Base-by-base conservation (phyloP, 2,329 filamentous ascomycete species). In the Pseudogymnoascus sp. region DNA sequence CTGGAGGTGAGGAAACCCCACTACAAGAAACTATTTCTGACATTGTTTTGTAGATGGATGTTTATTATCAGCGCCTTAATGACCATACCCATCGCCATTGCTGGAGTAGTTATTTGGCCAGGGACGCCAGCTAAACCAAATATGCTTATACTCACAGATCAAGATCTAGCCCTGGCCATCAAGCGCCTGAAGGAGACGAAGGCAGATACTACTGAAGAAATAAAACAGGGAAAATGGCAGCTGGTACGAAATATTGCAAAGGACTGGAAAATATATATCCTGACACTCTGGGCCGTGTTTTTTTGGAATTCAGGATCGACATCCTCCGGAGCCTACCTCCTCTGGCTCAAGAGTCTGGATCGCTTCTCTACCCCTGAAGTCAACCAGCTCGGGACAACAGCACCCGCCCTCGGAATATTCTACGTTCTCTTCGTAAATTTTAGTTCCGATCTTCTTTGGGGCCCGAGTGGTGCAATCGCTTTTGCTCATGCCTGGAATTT, bases 281-380 rank as follows among this genome's bases (percentile, higher is more conserved):
- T 86, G 8, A 72, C 84, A 0, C 64, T 80, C 1, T 74, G 82
- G 31, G 79, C 83, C 56, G 75, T 83, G 4, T 75, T 86, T 23
- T 86, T 86, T 72, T 86, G 81, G 80, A 84, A 85, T 64, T 76
- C 77, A 4, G 72, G 77, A n/a, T 79, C 82, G 56, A 78, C 77
- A 1, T 76, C 71, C 5, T 74, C 77, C 0, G 83, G 81, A 1
- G 79, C 77, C 0, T 86, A 81, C 64, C 69, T 85, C 2, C 75
- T 87, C 0, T 86, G 83, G 83, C 73, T 86, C 56, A 85, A 85
- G 71, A 82, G 79, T 63, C 68, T 85, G 12, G 71, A 77, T 1
- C 75, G 80, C 1, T 85, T 78, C 68, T 75, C 77, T 0, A 74
- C 74, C 0, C 72, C 78, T 1, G 74, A 74, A 11, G 70, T 85